A percentile compares a stretch with the other conserved stretches of the same genome.
Evolutionary conservation across 805 yeast genomes (phyloP).

Genomic region (Lipomyces mesembrius): DNA sequence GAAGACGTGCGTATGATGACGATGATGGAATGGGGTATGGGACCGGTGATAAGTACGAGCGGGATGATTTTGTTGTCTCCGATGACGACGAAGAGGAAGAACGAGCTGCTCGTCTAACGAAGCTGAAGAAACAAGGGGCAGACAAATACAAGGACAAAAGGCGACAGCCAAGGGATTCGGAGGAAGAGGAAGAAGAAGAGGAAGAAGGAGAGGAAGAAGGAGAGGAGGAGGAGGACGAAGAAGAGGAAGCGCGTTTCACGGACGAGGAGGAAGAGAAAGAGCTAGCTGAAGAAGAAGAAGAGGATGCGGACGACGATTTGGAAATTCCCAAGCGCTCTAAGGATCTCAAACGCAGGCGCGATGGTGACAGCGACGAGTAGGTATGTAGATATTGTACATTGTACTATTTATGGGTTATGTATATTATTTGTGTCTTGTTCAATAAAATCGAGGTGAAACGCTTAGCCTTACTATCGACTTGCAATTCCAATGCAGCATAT

Average conservation of each 20-base stretch:
- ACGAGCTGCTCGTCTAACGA: conserved; percentile 43
- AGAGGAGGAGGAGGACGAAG: conserved; percentile 36
- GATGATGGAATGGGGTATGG: conserved; percentile 40
- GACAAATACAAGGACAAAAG: conserved; percentile 29
- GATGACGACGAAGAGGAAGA: conserved; percentile 44
- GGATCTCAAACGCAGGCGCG: conserved; percentile 23
- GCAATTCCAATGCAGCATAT: too few species aligned
- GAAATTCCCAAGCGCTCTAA: conserved; percentile 22
- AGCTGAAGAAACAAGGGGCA: conserved; percentile 43
- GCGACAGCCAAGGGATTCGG: conserved; percentile 40
- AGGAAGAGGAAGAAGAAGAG: conserved; percentile 41
- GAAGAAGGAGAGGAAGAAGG: conserved; percentile 36
- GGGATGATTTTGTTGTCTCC: conserved; percentile 47
- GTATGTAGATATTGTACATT: not conserved
- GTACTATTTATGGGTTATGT: not conserved
- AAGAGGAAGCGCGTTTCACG: conserved; percentile 39
- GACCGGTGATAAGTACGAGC: conserved; percentile 45
- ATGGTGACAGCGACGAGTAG: not conserved
- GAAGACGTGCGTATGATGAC: conserved; percentile 10
- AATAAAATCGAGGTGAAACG: not conserved
- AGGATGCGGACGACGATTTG: conserved; percentile 22
- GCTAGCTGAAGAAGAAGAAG: conserved; percentile 7
- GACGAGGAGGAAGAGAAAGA: conserved; percentile 41
- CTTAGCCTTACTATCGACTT: too few species aligned
- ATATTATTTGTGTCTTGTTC: not conserved